Evolutionary conservation across 805 yeast genomes (phyloP), one percentile per base, ranked within the genome.

Genomic region (Ogataea degrootiae): DNA sequence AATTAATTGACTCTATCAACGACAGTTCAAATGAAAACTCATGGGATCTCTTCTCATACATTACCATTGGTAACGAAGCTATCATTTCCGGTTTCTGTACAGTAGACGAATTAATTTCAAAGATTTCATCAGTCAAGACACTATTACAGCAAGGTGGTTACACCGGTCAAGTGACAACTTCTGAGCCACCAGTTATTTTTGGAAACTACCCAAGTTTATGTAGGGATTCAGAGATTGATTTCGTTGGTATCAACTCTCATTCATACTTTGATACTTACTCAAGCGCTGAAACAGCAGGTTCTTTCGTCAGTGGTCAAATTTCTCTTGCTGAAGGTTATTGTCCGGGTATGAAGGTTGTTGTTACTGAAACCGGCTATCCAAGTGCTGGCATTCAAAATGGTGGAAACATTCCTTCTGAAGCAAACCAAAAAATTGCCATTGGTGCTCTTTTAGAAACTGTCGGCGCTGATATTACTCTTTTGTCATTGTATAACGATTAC

Each of bases 291-390:
- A 71, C 77, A 37, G 81, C 96, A 4, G 97, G 97, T 41, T 41
- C 71, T 8, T 91, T 86, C 58, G 80, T 87, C 39, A 66, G 71
- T 43, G 79, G 80, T 33, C 95, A 91, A 69, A 71, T 79, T 52
- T 65, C 58, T 21, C 62, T 82, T 48, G 82, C 82, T 23, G 67
- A 75, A 55, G 67, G 65, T 15, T 68, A 73, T 41, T 90, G 97
- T 71, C 70, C 77, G 29, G 68, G 71, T 48, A 71, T 75, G 64
- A 65, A 69, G 7, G 82, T 87, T 35, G 55, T 72, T 19, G 80
- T 90, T 47, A 83, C 95, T 19, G 97, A 90, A 68, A 89, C 96
- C 5, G 97, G 97, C 39, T 90, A 87, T 64, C 97, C 97, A 58
- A 79, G 83, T 56, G 70, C 72, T 37, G 97, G 97, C 59, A 63